Evolutionary conservation across 495 filamentous ascomycete species (phyloP).

Genomic region (Penicillium antarcticum): DNA sequence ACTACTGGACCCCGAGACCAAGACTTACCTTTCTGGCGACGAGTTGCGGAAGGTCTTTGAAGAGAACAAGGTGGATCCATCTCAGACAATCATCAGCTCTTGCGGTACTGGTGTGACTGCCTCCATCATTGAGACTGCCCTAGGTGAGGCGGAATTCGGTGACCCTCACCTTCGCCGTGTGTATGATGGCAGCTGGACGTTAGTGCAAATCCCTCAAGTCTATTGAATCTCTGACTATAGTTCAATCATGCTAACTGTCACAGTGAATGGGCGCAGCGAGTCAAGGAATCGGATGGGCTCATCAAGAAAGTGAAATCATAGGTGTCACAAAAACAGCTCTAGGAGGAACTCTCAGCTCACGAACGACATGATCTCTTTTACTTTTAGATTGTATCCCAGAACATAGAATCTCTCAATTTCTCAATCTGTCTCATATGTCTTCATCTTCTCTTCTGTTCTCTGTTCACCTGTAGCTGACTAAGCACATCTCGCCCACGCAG

Average conservation of each 20-base stretch:
- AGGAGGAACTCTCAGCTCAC: neutral
- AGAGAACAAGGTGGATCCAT: constrained; percentile 69
- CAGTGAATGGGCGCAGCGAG: constrained; percentile 77
- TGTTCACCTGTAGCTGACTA: constrained; percentile 1
- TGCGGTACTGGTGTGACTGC: constrained; percentile 97
- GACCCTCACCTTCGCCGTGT: constrained; percentile 64
- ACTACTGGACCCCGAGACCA: constrained; percentile 77
- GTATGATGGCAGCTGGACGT: constrained; percentile 99
- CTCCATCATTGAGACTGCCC: constrained; percentile 83
- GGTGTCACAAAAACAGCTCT: neutral
- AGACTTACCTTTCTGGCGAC: constrained; percentile 68
- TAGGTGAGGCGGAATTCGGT: constrained; percentile 74
- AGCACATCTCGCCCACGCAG: constrained; percentile 6
- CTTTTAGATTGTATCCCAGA: constrained; percentile 10
- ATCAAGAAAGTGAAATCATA: constrained; percentile 50
- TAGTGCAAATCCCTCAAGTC: constrained; percentile 40
- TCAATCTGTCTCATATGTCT: neutral
- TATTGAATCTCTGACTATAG: neutral
- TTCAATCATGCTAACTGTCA: constrained; percentile 10
- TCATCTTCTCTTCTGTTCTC: neutral
- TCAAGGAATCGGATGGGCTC: constrained; percentile 55
- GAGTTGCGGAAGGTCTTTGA: constrained; percentile 76
- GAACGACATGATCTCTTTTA: constrained; percentile 15
- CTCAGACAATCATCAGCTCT: constrained; percentile 80
- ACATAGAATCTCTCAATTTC: neutral